Base-by-base conservation (phyloP, 164 flowering plant genomes). In the Dillenia suffruticosa region DNA sequence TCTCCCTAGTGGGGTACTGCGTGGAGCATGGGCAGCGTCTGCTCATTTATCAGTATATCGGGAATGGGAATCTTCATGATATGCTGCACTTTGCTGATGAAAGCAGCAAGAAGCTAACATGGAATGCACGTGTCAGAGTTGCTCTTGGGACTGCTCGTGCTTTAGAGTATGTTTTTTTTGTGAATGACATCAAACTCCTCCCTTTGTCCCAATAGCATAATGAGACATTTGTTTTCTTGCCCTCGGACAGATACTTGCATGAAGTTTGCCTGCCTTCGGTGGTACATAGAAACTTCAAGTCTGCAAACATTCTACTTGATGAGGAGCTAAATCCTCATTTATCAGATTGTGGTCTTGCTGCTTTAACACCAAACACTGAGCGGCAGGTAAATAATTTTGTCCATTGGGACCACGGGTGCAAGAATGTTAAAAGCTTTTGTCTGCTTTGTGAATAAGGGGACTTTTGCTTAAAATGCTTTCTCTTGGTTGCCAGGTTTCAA, bases 71-170 rank as follows among this genome's bases (percentile, higher is more conserved):
- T 76, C 77, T 92, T 58, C 95, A 92, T 72, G 98, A 92, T 63
- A 79, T 92, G 81, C 76, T 92, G 65, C 96, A 92, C 75, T 88
- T 76, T 72, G 62, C 81, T 58, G 93, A 92, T 62, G 93, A 92
- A 66, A 67, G 89, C 72, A 78, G 85, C 73, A 84, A 82, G 60
- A 58, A 60, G 61, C 78, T 92, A 47, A 67, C 87, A 54, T 92
- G 98, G 98, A 92, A 92, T 78, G 89, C 89, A 49, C 91, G 96
- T 61, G 92, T 92, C 51, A 73, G 82, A 70, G 82, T 90, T 44
- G 90, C 98, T 49, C 92, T 92, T 67, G 96, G 98, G 54, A 90
- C 96, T 70, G 96, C 98, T 64, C 83, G 98, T 65, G 98, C 96
- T 64, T 74, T 92, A 56, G 98, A 92, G 98, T 92, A 84, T 68